phyloP scores from a whole-genome alignment of 495 filamentous ascomycete genomes.

The Penicillium verhagenii region DNA sequence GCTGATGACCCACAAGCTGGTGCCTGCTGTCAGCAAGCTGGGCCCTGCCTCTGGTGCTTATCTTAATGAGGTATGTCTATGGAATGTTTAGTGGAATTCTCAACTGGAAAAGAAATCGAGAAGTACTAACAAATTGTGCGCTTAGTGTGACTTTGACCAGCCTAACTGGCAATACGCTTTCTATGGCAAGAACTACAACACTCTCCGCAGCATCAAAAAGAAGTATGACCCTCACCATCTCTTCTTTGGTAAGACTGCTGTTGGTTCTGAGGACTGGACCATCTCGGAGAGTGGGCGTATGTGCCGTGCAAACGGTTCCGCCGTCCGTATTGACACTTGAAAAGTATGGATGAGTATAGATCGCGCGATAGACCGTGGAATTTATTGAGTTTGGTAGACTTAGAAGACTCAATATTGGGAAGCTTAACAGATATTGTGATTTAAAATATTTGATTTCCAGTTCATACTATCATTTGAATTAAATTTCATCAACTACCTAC shows the following conservation, averaged over 20 bases:
- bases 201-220: constrained; percentile 11
- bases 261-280: constrained; percentile 17
- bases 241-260: constrained; percentile 18
- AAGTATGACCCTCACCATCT: constrained; percentile 13
- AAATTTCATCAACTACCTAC: no score
- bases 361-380: no score
- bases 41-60: constrained; percentile 11
- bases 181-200: constrained; percentile 14
- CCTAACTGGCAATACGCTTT: constrained; percentile 11
- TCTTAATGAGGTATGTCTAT: constrained; percentile 12
- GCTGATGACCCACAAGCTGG: constrained; percentile 11
- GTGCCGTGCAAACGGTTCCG: no score
- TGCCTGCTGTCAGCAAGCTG: constrained; percentile 5
- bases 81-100: neutral
- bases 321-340: no score
- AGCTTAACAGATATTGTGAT: no score
- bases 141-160: constrained; percentile 13
- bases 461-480: no score
- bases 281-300: constrained; percentile 13
- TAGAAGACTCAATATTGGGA: no score
- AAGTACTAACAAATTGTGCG: neutral
- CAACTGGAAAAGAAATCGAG: neutral
- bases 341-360: no score
- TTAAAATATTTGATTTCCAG: no score
- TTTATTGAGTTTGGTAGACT: no score